Conservation (phyloP, 768 basidiomycete species). For the Coprinopsis sp. region DNA sequence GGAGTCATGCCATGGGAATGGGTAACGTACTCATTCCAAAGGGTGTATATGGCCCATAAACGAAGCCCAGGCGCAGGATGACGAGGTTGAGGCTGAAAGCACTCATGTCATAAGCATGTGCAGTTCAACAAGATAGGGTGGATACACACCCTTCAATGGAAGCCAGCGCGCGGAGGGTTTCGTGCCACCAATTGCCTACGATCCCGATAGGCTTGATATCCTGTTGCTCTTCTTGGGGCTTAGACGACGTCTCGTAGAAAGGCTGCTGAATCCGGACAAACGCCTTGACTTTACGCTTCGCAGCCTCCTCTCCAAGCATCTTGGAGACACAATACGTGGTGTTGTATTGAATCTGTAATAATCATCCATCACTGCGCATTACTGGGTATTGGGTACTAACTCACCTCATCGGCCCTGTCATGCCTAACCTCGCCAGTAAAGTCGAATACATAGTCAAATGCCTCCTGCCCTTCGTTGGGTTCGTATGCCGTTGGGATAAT, state of each 20-base stretch:
- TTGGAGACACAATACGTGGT: constrained; percentile 67
- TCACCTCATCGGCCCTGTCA: constrained; percentile 71
- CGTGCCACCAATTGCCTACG: constrained; percentile 86
- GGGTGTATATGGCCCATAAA: constrained; percentile 78
- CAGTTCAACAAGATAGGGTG: neutral
- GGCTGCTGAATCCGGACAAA: constrained; percentile 76
- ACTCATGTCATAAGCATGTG: constrained; percentile 10
- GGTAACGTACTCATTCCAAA: constrained; percentile 56
- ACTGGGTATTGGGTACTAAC: constrained; percentile 19
- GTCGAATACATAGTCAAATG: constrained; percentile 82
- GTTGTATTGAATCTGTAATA: constrained; percentile 66
- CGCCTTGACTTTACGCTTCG: constrained; percentile 71
- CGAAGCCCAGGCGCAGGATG: constrained; percentile 67
- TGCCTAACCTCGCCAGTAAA: constrained; percentile 74
- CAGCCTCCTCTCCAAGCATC: constrained; percentile 70
- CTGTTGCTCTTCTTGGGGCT: constrained; percentile 66
- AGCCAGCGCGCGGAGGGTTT: constrained; percentile 69
- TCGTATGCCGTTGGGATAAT: constrained; percentile 67
- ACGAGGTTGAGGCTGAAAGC: constrained; percentile 68
- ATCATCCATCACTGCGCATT: neutral
- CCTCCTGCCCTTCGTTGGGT: constrained; percentile 60
- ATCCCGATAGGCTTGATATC: constrained; percentile 67
- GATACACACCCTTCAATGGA: constrained; percentile 62
- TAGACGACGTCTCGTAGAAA: constrained; percentile 71
- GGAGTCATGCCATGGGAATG: constrained; percentile 5